Evolutionary conservation across 495 filamentous ascomycete species (phyloP).

Genomic region (Apodospora peruviana): DNA sequence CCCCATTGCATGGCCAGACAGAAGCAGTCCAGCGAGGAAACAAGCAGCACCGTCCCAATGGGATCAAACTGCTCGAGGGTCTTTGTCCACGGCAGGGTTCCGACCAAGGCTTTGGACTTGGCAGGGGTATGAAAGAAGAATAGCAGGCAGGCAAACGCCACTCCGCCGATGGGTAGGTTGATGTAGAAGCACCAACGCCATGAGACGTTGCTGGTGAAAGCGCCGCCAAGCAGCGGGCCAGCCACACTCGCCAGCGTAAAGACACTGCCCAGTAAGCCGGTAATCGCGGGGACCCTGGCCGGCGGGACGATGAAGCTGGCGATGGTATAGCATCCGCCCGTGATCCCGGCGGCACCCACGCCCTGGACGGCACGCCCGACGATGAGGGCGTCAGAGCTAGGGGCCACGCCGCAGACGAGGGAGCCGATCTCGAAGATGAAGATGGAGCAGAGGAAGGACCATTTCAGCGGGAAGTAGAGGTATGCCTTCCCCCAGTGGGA

Average conservation of each 20-base stretch:
- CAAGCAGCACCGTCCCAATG: neutral
- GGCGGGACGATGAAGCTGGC: conserved; percentile 37
- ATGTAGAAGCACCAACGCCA: neutral
- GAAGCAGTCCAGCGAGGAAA: neutral
- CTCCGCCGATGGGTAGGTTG: neutral
- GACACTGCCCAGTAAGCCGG: conserved; percentile 33
- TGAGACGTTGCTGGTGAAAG: conserved; percentile 43
- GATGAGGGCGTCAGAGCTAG: neutral
- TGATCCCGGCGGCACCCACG: conserved; percentile 39
- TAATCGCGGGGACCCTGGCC: conserved; percentile 29
- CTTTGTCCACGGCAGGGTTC: neutral
- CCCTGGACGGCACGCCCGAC: conserved; percentile 32
- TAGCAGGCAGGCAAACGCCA: neutral
- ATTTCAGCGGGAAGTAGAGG: neutral
- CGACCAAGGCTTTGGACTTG: neutral
- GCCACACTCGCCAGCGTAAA: conserved; percentile 25
- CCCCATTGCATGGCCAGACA: neutral
- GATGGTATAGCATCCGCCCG: conserved; percentile 48
- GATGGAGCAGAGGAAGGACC: neutral
- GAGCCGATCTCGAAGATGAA: conserved; percentile 1
- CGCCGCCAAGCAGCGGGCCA: conserved; percentile 52
- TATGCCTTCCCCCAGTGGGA: neutral
- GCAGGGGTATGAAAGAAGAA: neutral
- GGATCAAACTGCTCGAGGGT: neutral
- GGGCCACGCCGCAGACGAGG: neutral